These are phyloP conservation scores for Hypoxylon sp. DNA, from an alignment of 2,329 filamentous ascomycete genomes.

Conservation along the genomic window DNA sequence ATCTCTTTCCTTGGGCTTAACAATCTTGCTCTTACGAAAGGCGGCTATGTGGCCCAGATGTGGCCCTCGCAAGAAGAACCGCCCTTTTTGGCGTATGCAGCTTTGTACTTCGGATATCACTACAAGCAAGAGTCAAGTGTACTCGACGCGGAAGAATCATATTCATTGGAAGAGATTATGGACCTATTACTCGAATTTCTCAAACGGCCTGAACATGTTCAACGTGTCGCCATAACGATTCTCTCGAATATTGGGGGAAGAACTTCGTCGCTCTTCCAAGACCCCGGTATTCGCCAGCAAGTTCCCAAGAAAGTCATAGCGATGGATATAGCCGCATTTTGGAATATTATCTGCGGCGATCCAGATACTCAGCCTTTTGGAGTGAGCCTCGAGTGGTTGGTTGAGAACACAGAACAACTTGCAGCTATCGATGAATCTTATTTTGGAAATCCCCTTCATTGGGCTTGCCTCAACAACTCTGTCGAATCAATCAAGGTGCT, in stretches of 20 bases:
- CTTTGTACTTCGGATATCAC: conserved; percentile 37
- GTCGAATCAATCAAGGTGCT: conserved; percentile 31
- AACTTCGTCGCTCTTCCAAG: conserved; percentile 18
- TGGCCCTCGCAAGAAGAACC: conserved; percentile 27
- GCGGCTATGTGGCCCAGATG: conserved; percentile 30
- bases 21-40: conserved; percentile 12
- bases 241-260: conserved; percentile 25
- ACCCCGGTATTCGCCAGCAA: not conserved
- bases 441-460: conserved; percentile 37
- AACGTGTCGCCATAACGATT: conserved; percentile 28
- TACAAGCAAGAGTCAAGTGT: conserved; percentile 16
- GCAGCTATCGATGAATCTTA: not conserved
- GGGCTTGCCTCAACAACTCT: conserved; percentile 32
- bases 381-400: conserved; percentile 30
- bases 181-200: conserved; percentile 26
- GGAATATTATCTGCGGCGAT: conserved; percentile 21
- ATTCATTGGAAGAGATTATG: conserved; percentile 8
- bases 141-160: not conserved
- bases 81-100: conserved; percentile 34
- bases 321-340: conserved; percentile 36
- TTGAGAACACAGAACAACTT: conserved; percentile 9
- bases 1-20: conserved; percentile 36
- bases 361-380: conserved; percentile 4
- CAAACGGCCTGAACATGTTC: conserved; percentile 23
- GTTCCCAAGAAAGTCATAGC: conserved; percentile 22